phyloP scores from a whole-genome alignment of 768 basidiomycete genomes.

The Lentinus tigrinus region DNA sequence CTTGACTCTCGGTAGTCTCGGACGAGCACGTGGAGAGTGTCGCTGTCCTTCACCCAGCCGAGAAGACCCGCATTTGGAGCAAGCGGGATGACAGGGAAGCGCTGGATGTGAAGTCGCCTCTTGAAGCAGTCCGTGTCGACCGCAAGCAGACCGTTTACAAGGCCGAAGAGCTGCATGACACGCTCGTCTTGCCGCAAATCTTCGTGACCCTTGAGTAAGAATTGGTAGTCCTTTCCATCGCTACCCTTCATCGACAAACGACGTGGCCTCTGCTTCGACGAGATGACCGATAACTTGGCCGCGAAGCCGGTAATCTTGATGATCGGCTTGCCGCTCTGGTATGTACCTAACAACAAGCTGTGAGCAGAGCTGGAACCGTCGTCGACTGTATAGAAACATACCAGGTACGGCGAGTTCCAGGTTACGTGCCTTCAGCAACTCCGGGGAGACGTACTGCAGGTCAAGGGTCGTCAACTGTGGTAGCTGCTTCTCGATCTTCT shows the following conservation, averaged over 20 bases:
- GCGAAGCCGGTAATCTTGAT: conserved; percentile 83
- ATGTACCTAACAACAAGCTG: conserved; percentile 61
- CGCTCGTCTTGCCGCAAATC: conserved; percentile 98
- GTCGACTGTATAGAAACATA: conserved; percentile 28
- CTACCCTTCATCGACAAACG: conserved; percentile 83
- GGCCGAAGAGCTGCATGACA: conserved; percentile 98
- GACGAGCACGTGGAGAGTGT: conserved; percentile 94
- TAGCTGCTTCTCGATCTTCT: conserved; percentile 92
- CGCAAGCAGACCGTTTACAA: conserved; percentile 91
- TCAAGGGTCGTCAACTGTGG: conserved; percentile 88
- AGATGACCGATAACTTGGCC: conserved; percentile 88
- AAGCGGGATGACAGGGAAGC: conserved; percentile 88
- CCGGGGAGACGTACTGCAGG: conserved; percentile 95
- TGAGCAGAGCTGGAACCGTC: neutral
- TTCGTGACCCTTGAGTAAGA: conserved; percentile 94
- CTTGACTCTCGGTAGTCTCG: conserved; percentile 94
- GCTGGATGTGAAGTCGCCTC: conserved; percentile 91
- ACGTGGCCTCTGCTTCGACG: conserved; percentile 95
- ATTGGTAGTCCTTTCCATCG: conserved; percentile 93
- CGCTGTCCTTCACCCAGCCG: conserved; percentile 95
- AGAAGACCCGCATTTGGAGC: conserved; percentile 93
- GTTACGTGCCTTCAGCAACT: conserved; percentile 81
- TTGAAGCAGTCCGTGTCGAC: conserved; percentile 96
- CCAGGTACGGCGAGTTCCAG: conserved; percentile 97
- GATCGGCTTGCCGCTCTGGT: conserved; percentile 83